Percentiles rank a stretch among this genome's conserved stretches.
Evolutionary conservation across 495 filamentous ascomycete species (phyloP).

Genomic region (Letharia columbiana): DNA sequence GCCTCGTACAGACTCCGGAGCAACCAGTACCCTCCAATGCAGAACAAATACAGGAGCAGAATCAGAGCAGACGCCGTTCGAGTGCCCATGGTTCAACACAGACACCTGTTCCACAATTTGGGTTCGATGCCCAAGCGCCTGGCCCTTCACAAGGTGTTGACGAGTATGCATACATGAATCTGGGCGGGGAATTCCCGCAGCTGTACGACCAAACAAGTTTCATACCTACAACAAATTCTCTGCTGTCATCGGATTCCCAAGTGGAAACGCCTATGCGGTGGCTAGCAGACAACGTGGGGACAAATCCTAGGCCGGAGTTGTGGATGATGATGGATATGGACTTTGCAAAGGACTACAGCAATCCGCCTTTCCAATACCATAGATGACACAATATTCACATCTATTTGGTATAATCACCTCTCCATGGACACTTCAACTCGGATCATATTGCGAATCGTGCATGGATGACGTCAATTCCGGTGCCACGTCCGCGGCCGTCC

Average conservation of each 20-base stretch:
- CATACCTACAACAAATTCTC: not conserved
- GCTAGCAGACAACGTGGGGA: conserved; percentile 3
- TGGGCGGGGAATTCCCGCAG: not conserved
- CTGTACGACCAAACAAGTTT: not conserved
- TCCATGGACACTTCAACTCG: too few relatives aligned
- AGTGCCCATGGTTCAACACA: not conserved
- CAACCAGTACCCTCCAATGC: not conserved
- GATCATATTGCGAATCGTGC: too few relatives aligned
- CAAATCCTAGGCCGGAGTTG: not conserved
- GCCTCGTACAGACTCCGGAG: not conserved
- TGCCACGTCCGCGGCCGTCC: too few relatives aligned
- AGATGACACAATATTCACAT: not conserved
- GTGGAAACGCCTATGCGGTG: not conserved
- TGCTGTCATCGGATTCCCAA: not conserved
- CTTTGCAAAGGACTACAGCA: conserved; percentile 4
- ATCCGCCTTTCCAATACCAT: not conserved
- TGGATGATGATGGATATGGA: conserved; percentile 7
- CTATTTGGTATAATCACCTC: too few relatives aligned
- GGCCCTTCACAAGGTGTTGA: not conserved
- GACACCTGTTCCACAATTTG: not conserved
- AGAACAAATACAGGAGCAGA: not conserved
- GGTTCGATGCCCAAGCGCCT: not conserved
- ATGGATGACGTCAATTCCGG: too few relatives aligned
- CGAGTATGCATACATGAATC: not conserved
- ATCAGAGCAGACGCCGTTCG: too few relatives aligned